A percentile compares a stretch with the other conserved stretches of the same genome.
phyloP scores from a whole-genome alignment of 192 early-diverging fungal genomes.

The Physocladia obscura region DNA sequence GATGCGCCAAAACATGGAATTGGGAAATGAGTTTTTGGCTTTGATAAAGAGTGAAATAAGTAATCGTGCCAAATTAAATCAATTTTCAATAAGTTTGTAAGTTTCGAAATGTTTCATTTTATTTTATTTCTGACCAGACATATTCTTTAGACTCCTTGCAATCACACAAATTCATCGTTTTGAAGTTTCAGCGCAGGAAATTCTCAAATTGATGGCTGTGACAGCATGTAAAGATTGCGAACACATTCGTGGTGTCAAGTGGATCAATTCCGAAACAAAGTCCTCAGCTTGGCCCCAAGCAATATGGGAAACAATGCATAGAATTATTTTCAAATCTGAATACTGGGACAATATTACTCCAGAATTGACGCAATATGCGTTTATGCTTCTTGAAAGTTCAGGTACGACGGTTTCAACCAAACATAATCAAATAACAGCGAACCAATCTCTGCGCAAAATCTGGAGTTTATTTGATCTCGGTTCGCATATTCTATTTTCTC shows the following conservation, averaged over 20 bases:
- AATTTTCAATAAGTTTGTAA: constrained; percentile 1
- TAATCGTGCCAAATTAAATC: neutral
- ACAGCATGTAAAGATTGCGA: constrained; percentile 15
- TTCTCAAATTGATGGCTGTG: neutral
- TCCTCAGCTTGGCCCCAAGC: neutral
- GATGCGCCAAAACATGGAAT: constrained; percentile 14
- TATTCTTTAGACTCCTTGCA: constrained; percentile 4
- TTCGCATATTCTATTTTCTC: neutral
- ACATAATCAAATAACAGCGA: neutral
- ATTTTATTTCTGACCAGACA: neutral
- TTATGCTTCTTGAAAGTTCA: constrained; percentile 3
- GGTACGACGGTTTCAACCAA: neutral
- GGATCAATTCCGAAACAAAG: neutral
- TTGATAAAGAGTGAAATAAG: neutral
- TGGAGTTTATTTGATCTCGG: constrained; percentile 17
- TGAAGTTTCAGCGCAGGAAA: neutral
- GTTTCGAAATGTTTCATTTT: neutral
- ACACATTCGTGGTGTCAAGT: neutral
- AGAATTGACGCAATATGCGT: neutral
- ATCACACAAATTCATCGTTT: constrained; percentile 18
- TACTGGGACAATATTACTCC: constrained; percentile 12
- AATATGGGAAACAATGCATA: constrained; percentile 5
- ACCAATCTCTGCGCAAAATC: neutral
- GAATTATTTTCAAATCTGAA: constrained; percentile 12
- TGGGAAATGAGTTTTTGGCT: neutral